phyloP scores from a whole-genome alignment of 1,284 basidiomycete genomes.

The Paramarasmius palmivorus region DNA sequence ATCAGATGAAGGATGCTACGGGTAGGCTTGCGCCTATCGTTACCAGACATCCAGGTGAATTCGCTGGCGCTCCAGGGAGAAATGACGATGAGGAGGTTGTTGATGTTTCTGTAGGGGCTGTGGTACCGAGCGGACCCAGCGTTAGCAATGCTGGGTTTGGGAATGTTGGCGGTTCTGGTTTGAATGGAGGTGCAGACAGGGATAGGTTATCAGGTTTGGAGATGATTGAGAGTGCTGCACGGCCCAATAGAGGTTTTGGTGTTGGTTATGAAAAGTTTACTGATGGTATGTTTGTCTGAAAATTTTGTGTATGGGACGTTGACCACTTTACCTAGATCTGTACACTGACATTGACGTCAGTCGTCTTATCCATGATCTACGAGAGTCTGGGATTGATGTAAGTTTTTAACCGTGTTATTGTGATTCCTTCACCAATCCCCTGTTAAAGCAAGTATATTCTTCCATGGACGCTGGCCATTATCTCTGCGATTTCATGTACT shows the following conservation, averaged over 20 bases:
- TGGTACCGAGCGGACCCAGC: too few relatives aligned
- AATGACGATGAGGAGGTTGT: background rate
- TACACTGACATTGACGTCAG: slow-evolving; percentile 45
- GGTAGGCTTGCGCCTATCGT: slow-evolving; percentile 34
- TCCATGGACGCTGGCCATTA: slow-evolving; percentile 79
- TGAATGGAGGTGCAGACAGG: slow-evolving; percentile 33
- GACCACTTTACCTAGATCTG: slow-evolving; percentile 26
- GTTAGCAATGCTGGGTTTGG: slow-evolving; percentile 19
- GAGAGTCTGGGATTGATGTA: slow-evolving; percentile 59
- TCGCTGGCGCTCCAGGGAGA: slow-evolving; percentile 9
- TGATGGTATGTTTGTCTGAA: slow-evolving; percentile 20
- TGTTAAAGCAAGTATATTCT: slow-evolving; percentile 56
- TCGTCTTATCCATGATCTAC: slow-evolving; percentile 54
- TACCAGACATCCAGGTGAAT: slow-evolving; percentile 1
- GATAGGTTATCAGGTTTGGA: slow-evolving; percentile 34
- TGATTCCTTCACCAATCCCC: slow-evolving; percentile 12
- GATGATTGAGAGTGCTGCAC: slow-evolving; percentile 25
- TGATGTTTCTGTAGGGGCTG: background rate
- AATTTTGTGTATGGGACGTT: too few relatives aligned
- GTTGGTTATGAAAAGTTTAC: slow-evolving; percentile 40
- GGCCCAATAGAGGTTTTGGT: slow-evolving; percentile 36
- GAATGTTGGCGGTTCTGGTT: too few relatives aligned
- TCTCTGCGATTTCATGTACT: slow-evolving; percentile 76
- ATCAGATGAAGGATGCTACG: slow-evolving; percentile 67
- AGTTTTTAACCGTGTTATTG: slow-evolving; percentile 21